Conservation (phyloP, 208 protist genomes). For the Acanthamoeba royreba region DNA sequence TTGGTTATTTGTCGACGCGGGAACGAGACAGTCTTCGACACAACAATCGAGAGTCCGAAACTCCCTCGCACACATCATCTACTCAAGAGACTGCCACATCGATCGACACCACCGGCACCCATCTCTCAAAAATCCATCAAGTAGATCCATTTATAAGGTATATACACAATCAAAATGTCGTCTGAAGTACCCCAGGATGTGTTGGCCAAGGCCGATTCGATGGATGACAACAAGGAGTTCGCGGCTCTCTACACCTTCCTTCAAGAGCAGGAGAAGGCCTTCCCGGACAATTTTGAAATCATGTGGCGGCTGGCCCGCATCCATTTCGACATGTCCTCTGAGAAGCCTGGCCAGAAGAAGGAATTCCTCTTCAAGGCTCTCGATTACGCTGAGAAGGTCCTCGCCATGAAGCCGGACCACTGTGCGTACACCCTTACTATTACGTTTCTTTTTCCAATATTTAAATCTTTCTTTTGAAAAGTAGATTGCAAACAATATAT, state of each 20-base stretch:
- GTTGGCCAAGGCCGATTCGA: background rate
- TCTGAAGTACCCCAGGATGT: background rate
- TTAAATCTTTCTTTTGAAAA: background rate
- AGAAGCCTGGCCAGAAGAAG: background rate
- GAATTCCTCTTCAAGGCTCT: background rate
- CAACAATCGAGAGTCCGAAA: no score
- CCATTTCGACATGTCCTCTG: conserved; percentile 14
- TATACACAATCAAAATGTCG: no score
- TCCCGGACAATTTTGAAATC: background rate
- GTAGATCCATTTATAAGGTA: no score
- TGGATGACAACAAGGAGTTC: conserved; percentile 27
- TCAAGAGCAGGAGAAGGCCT: background rate
- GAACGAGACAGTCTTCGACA: no score
- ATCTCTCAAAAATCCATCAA: no score
- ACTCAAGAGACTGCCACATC: no score
- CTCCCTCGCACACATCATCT: no score
- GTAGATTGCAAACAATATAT: no score
- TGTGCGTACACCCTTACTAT: background rate
- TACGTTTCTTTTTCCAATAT: no score
- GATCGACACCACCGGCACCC: no score
- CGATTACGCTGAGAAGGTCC: background rate
- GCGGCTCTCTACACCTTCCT: background rate
- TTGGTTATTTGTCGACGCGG: no score
- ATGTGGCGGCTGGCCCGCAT: background rate
- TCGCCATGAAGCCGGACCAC: background rate